Evolutionary conservation across 2,329 filamentous ascomycete genomes (phyloP).

Genomic region (Claviceps sp.): DNA sequence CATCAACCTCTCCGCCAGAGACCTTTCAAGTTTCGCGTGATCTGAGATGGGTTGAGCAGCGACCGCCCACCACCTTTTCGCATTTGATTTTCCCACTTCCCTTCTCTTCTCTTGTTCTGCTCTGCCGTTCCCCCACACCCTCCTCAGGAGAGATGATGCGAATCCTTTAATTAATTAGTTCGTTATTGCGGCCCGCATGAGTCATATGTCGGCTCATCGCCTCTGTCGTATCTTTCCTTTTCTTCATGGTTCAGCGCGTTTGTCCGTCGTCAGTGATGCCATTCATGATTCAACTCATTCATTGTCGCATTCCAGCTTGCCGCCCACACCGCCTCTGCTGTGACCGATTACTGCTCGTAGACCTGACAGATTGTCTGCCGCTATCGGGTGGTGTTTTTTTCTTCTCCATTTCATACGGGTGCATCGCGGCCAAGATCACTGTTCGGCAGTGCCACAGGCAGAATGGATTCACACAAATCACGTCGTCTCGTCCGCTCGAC

Average conservation of each 20-base stretch:
- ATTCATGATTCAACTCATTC: slow-evolving; percentile 8
- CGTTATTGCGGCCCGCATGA: slow-evolving; percentile 16
- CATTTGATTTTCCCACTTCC: slow-evolving; percentile 8
- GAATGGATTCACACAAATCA: background rate
- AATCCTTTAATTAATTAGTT: too few species aligned
- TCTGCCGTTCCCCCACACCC: slow-evolving; percentile 15
- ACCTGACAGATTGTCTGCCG: slow-evolving; percentile 1
- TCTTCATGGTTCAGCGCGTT: background rate
- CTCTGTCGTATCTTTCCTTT: background rate
- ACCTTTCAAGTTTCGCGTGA: slow-evolving; percentile 17
- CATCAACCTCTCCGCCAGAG: slow-evolving; percentile 22
- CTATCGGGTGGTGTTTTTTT: slow-evolving; percentile 10
- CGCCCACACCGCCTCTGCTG: slow-evolving; percentile 5
- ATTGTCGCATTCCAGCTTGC: slow-evolving; percentile 21
- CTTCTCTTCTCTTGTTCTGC: slow-evolving; percentile 12
- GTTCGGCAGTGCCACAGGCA: background rate
- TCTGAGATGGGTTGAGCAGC: slow-evolving; percentile 13
- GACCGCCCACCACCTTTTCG: slow-evolving; percentile 10
- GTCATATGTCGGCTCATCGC: slow-evolving; percentile 14
- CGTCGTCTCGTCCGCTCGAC: background rate
- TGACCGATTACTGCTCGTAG: background rate
- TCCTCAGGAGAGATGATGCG: slow-evolving; percentile 9
- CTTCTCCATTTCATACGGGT: background rate
- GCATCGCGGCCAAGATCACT: slow-evolving; percentile 16
- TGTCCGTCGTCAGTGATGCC: background rate